Percentiles rank a stretch among this genome's conserved stretches.
These are phyloP conservation scores for Diplodia seriata DNA, from an alignment of 2,329 filamentous ascomycete species.

Conservation along the genomic window DNA sequence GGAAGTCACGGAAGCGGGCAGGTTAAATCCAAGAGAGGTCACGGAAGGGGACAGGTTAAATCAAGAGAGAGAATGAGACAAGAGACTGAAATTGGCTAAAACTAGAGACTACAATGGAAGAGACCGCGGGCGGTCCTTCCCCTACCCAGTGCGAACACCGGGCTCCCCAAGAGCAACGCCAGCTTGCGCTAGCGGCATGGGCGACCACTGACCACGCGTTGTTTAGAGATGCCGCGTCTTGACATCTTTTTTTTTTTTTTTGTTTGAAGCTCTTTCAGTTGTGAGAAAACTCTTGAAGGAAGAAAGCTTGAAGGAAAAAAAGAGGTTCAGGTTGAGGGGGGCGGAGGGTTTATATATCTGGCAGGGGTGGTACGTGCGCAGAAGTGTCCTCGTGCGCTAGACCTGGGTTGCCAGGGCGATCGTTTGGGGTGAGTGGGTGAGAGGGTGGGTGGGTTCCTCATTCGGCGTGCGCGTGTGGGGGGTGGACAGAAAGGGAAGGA, in stretches of 20 bases:
- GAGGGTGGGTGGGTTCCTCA: too few relatives aligned
- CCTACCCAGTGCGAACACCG: not conserved
- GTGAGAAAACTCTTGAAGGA: too few relatives aligned
- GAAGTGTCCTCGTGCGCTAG: not conserved
- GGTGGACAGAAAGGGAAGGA: not conserved
- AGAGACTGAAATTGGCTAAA: not conserved
- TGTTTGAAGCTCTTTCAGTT: too few relatives aligned
- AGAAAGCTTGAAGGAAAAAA: not conserved
- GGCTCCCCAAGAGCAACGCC: not conserved
- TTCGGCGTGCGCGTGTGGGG: not conserved
- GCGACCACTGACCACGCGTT: not conserved
- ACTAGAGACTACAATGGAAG: too few relatives aligned
- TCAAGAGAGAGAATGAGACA: not conserved
- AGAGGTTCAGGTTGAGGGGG: not conserved
- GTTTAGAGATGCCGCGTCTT: not conserved
- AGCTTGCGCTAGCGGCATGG: not conserved
- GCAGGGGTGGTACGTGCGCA: not conserved
- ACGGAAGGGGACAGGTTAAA: too few relatives aligned
- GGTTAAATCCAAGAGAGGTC: not conserved
- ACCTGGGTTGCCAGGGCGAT: not conserved
- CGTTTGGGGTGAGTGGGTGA: not conserved
- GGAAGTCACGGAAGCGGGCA: too few relatives aligned
- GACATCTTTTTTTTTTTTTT: not conserved
- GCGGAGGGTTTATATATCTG: not conserved
- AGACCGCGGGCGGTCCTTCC: too few relatives aligned